Base-by-base conservation (phyloP, 2,329 filamentous ascomycete genomes). In the Pleomassaria siparia region DNA sequence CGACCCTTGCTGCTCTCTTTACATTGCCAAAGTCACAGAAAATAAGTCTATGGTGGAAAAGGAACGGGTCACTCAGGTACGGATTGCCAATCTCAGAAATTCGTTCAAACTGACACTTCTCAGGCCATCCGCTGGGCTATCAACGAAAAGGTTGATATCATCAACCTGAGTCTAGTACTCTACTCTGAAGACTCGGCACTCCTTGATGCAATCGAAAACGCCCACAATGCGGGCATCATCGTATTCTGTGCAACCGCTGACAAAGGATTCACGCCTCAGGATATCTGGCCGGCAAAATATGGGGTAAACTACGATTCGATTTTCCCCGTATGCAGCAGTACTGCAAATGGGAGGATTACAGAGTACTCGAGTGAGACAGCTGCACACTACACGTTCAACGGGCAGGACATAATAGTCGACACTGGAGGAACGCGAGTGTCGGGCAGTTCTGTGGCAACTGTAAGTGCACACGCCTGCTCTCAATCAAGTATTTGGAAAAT, bases 161-260 rank as follows among this genome's bases (percentile, higher is more conserved):
- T 43, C 28, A 43, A 43, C 40, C n/a, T 43, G 16, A 43, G 40
- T 16, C 40, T 43, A 5, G 40, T 43, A 7, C 40, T 43, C 6
- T 43, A 30, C 16, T 18, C 15, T 12, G 40, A 32, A 32, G 25
- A 43, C 32, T n/a, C 40, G 8, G 13, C 18, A 12, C 40, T 43
- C 6, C 40, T 30, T 16, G 13, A 25, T 4, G 40, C 25, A n/a
- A 43, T 43, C 15, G 40, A 43, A 21, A 26, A 30, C 7, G 40
- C 40, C 3, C 40, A 43, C 28, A 25, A 43, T 18, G 40, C 40
- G 7, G 40, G 40, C 12, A 43, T 43, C 40, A 21, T 43, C 10
- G 22, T 43, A 7, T 43, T 32, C 16, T 43, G 40, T 16, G 29
- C 25, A 4, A 43, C 40, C 4, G 40, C 40, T 21, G 40, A 43